A percentile compares a stretch with the other conserved stretches of the same genome.
Evolutionary conservation across 1,284 basidiomycete genomes (phyloP).

Genomic region (Naganishia sp.): DNA sequence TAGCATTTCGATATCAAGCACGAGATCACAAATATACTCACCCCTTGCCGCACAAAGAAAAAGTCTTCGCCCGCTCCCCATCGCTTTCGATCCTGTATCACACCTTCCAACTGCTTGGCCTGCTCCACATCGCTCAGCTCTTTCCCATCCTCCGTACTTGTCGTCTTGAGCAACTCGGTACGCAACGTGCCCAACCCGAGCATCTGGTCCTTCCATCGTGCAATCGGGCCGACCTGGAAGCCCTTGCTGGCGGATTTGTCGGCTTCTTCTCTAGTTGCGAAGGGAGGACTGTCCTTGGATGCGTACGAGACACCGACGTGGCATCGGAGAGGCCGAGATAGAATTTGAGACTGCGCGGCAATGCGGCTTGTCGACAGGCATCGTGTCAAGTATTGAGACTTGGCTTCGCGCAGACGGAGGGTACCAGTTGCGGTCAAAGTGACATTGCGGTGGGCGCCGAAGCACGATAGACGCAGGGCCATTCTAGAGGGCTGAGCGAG

Average conservation of each 20-base stretch:
- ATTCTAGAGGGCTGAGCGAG: neutral
- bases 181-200: conserved; percentile 28
- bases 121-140: conserved; percentile 22
- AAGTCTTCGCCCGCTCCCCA: conserved; percentile 39
- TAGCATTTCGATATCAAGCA: neutral
- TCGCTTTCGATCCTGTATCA: conserved; percentile 24
- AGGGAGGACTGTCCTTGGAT: conserved; percentile 52
- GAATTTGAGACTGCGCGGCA: neutral
- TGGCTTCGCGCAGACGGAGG: neutral
- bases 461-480: conserved; percentile 3
- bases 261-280: conserved; percentile 37
- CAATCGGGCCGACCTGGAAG: conserved; percentile 30
- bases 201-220: conserved; percentile 33
- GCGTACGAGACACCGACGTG: conserved; percentile 52
- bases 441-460: neutral
- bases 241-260: conserved; percentile 20
- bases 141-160: conserved; percentile 14
- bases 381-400: neutral
- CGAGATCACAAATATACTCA: conserved; percentile 6
- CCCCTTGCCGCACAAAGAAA: conserved; percentile 35
- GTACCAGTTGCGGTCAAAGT: neutral
- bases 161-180: conserved; percentile 28
- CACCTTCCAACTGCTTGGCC: conserved; percentile 5
- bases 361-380: conserved; percentile 4
- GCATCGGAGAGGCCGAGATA: conserved; percentile 40